Evolutionary conservation across 306 rosid genomes (phyloP).

Genomic region (Astragalus membranaceus): DNA sequence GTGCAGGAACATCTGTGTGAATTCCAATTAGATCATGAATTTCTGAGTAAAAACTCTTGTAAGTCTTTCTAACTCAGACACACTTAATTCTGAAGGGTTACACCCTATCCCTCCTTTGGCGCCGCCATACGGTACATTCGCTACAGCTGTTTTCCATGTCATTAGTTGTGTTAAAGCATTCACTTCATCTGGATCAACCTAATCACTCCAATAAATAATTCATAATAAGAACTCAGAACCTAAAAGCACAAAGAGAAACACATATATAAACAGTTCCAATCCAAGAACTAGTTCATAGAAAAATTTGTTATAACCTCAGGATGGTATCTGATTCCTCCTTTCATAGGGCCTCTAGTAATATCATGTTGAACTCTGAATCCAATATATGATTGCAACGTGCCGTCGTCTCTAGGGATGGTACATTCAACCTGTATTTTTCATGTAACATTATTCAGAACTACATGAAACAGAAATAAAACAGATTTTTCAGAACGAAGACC

Average conservation of each 20-base stretch:
- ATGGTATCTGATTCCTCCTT: constrained; percentile 99
- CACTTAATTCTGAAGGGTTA: constrained; percentile 57
- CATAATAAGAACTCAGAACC: no score
- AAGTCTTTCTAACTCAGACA: no score
- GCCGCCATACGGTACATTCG: constrained; percentile 96
- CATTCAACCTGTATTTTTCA: constrained; percentile 79
- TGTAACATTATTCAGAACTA: constrained; percentile 1
- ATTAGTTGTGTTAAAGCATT: constrained; percentile 91
- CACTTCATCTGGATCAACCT: no score
- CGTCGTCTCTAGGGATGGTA: constrained; percentile 90
- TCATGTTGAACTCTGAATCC: constrained; percentile 97
- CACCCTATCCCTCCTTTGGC: constrained; percentile 99
- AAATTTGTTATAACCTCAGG: constrained; percentile 76
- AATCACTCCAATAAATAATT: no score
- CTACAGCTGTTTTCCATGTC: constrained; percentile 99
- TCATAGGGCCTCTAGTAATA: constrained; percentile 99
- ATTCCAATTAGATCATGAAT: no score
- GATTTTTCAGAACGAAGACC: not conserved
- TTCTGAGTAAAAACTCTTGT: no score
- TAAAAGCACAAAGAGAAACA: no score
- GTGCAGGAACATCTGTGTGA: no score
- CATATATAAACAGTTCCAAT: no score
- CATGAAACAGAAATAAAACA: not conserved
- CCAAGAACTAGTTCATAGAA: no score
- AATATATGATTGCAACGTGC: constrained; percentile 70